Evolutionary conservation across 805 yeast species (phyloP).

Genomic region (Metschnikowia noctiluminum): DNA sequence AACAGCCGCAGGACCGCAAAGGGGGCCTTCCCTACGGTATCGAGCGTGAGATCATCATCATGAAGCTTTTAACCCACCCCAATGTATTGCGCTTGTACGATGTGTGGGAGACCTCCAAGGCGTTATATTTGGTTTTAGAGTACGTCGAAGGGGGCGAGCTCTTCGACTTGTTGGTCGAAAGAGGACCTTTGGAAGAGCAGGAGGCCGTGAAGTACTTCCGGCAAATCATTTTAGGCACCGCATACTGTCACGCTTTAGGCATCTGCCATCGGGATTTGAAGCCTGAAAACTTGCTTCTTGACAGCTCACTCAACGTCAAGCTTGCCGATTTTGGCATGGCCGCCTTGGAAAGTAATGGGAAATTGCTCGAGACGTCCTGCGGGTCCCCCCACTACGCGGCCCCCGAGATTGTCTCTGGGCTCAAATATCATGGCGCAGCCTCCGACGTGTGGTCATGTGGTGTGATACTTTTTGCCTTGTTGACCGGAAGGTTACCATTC

Average conservation of each 20-base stretch:
- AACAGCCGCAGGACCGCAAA: conserved; percentile 19
- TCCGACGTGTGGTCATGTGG: conserved; percentile 91
- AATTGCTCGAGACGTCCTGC: conserved; percentile 73
- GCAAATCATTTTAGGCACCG: conserved; percentile 74
- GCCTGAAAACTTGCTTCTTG: conserved; percentile 74
- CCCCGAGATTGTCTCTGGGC: conserved; percentile 80
- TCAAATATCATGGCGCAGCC: conserved; percentile 77
- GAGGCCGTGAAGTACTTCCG: conserved; percentile 75
- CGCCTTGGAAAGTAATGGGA: conserved; percentile 70
- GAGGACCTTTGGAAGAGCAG: conserved; percentile 67
- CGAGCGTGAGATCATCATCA: conserved; percentile 94
- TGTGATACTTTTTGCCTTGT: conserved; percentile 70
- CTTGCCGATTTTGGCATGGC: conserved; percentile 92
- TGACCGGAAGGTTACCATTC: conserved; percentile 80
- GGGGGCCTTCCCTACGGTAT: conserved; percentile 86
- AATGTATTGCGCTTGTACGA: conserved; percentile 92
- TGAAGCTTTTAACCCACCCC: conserved; percentile 92
- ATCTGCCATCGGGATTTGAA: conserved; percentile 80
- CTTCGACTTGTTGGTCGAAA: conserved; percentile 67
- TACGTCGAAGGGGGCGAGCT: conserved; percentile 89
- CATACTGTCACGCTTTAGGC: conserved; percentile 76
- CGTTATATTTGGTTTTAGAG: conserved; percentile 73
- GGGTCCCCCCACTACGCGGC: conserved; percentile 90
- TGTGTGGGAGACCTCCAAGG: conserved; percentile 96
- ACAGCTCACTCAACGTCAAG: conserved; percentile 63